Evolutionary conservation across 148 eudicot species (phyloP).

Genomic region (Arctostaphylos glauca): DNA sequence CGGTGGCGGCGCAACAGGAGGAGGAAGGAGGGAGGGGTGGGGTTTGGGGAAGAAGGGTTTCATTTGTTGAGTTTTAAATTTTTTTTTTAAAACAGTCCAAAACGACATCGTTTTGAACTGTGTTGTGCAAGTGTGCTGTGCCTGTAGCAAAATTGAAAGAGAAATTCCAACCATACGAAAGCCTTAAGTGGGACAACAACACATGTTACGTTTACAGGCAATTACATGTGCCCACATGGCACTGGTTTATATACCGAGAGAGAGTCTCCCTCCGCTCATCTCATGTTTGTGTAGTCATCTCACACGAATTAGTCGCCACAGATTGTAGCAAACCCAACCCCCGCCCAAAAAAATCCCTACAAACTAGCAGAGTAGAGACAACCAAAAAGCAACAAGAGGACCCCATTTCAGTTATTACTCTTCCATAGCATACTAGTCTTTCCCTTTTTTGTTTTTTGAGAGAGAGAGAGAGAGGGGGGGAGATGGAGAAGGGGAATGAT

Average conservation of each 20-base stretch:
- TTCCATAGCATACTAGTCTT: background rate
- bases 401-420: constrained; percentile 1
- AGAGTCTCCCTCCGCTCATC: background rate
- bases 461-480: constrained; percentile 11
- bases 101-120: too few species aligned
- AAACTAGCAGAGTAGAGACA: background rate
- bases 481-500: constrained; percentile 52
- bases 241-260: background rate
- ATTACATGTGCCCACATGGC: constrained; percentile 49
- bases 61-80: too few species aligned
- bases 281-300: background rate
- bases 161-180: too few species aligned
- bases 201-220: constrained; percentile 37
- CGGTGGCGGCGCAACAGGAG: too few species aligned
- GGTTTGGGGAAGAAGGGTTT: too few species aligned
- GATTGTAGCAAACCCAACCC: background rate
- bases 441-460: background rate
- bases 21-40: too few species aligned
- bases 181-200: constrained; percentile 29
- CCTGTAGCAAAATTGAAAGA: too few species aligned
- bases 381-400: background rate
- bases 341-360: background rate
- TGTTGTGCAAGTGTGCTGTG: too few species aligned
- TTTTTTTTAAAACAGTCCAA: too few species aligned
- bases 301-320: too few species aligned